Evolutionary conservation across 495 filamentous ascomycete species (phyloP).

Genomic region (Penicillium chermesinum): DNA sequence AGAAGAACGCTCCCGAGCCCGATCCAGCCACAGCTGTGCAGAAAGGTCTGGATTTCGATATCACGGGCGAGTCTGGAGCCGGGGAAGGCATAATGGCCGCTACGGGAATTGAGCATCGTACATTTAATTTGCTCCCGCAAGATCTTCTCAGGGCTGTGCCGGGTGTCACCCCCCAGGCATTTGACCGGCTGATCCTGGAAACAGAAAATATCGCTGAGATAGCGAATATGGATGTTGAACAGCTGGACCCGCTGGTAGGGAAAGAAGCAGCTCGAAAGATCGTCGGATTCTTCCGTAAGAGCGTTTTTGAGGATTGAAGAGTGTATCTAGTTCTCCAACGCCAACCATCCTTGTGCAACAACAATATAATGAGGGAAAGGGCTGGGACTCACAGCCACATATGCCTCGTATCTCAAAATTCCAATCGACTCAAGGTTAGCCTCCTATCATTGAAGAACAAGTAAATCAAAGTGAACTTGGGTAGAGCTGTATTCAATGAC

Average conservation of each 20-base stretch:
- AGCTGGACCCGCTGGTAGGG: constrained; percentile 69
- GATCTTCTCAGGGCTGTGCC: constrained; percentile 88
- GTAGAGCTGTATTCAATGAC: too few relatives aligned
- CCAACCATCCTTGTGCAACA: background rate
- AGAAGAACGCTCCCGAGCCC: constrained; percentile 81
- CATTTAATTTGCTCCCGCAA: constrained; percentile 62
- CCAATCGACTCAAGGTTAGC: too few relatives aligned
- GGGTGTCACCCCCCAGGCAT: constrained; percentile 74
- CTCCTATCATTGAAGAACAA: too few relatives aligned
- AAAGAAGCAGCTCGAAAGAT: constrained; percentile 76
- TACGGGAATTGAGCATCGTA: constrained; percentile 46
- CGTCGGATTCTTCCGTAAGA: constrained; percentile 76
- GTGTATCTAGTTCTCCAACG: background rate
- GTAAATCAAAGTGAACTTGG: too few relatives aligned
- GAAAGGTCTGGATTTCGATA: constrained; percentile 66
- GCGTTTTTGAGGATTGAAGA: constrained; percentile 56
- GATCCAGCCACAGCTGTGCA: constrained; percentile 84
- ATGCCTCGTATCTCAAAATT: too few relatives aligned
- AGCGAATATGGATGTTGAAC: constrained; percentile 76
- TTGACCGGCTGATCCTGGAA: constrained; percentile 63
- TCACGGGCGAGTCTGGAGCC: constrained; percentile 41
- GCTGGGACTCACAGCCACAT: too few relatives aligned
- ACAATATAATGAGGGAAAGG: too few relatives aligned
- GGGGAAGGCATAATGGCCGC: constrained; percentile 56
- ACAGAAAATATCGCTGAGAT: constrained; percentile 74